These are phyloP conservation scores for Entrophospora sp. DNA, from an alignment of 192 early-diverging fungal species.

Conservation along the genomic window DNA sequence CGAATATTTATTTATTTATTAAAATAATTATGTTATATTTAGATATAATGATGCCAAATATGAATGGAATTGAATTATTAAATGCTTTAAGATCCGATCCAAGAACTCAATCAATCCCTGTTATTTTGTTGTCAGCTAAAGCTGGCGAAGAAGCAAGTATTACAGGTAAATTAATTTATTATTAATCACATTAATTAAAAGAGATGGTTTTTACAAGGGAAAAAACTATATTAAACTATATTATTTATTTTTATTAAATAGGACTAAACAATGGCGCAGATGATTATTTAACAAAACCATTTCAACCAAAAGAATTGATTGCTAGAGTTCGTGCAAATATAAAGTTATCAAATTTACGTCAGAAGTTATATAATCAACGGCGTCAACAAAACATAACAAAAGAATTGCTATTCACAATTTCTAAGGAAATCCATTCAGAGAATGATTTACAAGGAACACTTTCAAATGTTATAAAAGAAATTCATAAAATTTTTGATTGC, in stretches of 20 bases:
- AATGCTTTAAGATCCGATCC: slow-evolving; percentile 29
- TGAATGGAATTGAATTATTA: slow-evolving; percentile 48
- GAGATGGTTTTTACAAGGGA: not conserved
- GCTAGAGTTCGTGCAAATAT: slow-evolving; percentile 45
- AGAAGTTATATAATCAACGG: slow-evolving; percentile 31
- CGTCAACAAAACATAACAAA: slow-evolving; percentile 30
- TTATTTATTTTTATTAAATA: not conserved
- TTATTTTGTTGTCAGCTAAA: slow-evolving; percentile 49
- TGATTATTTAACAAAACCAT: slow-evolving; percentile 48
- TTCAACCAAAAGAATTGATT: slow-evolving; percentile 41
- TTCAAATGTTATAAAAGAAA: slow-evolving; percentile 23
- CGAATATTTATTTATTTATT: not conserved
- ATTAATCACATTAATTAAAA: too few relatives aligned
- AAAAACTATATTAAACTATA: too few relatives aligned
- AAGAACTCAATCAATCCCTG: slow-evolving; percentile 34
- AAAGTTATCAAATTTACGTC: slow-evolving; percentile 35
- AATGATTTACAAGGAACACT: slow-evolving; percentile 26
- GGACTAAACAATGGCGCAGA: slow-evolving; percentile 46
- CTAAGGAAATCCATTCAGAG: slow-evolving; percentile 27
- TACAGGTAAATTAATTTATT: slow-evolving; percentile 23
- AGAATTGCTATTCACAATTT: slow-evolving; percentile 30
- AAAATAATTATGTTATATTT: not conserved
- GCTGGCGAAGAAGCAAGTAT: slow-evolving; percentile 45
- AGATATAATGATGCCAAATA: slow-evolving; percentile 56
- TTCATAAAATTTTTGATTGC: slow-evolving; percentile 28